Base-by-base conservation (phyloP, 805 yeast species). In the Hanseniaspora taiwanica region DNA sequence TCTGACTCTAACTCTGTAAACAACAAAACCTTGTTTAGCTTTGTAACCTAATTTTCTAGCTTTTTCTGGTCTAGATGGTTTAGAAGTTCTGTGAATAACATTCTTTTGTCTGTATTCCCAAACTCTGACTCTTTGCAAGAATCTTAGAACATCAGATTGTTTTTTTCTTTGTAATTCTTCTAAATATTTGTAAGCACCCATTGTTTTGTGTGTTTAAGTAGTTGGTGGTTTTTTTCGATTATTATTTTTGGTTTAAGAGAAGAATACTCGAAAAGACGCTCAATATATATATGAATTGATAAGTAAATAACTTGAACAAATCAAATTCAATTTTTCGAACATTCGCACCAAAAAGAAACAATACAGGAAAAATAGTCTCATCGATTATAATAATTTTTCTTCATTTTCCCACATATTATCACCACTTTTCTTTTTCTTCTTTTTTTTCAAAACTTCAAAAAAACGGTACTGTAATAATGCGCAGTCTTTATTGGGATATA, bases 101-200 rank as follows among this genome's bases (percentile, higher is more conserved):
- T 76, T 80, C 78, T 81, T 80, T 77, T 91, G 98, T 78, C 98
- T 87, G 94, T 86, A 91, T 75, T 91, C 98, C 98, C 98, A 91
- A 76, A 96, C 91, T 84, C 98, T 85, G 79, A 91, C 95, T 72
- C 98, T 82, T 74, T 82, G 83, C 66, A 91, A 76, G 85, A 91
- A 91, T 75, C 98, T 84, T 76, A 83, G 75, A 63, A 91, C 96
- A 74, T 91, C 98, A 66, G 96, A 86, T 79, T 91, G 98, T 81
- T 91, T 91, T 93, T 91, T 91, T 80, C 96, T 87, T 72, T 86
- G 91, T 71, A 91, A 78, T 76, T 91, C 98, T 76, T 89, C 96
- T 69, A 91, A 80, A 72, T 91, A 91, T 71, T 91, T 91, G 94
- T 91, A 91, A 78, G 97, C 98, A 79, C 98, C 97, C 98, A 89